Percentiles rank a stretch among this genome's conserved stretches.
Evolutionary conservation across 2,329 filamentous ascomycete genomes (phyloP).

Genomic region (Colletotrichum sidae): DNA sequence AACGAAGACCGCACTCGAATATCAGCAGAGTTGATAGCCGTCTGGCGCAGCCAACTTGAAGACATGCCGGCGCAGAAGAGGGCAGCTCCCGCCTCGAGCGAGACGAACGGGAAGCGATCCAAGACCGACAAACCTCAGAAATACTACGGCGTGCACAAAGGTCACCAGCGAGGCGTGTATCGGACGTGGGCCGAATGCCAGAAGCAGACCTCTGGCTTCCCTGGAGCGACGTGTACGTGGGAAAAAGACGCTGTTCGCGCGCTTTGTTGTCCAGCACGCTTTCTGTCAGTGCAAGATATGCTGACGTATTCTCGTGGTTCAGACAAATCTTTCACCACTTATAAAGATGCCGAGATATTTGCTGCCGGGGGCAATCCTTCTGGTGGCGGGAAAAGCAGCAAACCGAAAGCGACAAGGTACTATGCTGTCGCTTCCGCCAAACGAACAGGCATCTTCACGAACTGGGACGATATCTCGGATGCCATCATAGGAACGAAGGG

Average conservation of each 20-base stretch:
- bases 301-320: conserved; percentile 14
- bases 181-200: conserved; percentile 70
- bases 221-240: conserved; percentile 75
- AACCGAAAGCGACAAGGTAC: conserved; percentile 59
- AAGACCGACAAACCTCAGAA: conserved; percentile 63
- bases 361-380: conserved; percentile 58
- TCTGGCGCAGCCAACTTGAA: conserved; percentile 15
- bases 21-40: conserved; percentile 5
- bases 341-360: conserved; percentile 83
- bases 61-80: conserved; percentile 36
- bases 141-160: conserved; percentile 73
- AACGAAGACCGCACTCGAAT: neutral
- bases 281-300: neutral
- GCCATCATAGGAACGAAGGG: conserved; percentile 81
- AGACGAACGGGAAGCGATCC: conserved; percentile 55
- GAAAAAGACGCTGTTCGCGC: neutral
- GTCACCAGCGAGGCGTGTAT: conserved; percentile 66
- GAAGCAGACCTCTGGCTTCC: conserved; percentile 69
- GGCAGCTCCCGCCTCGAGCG: conserved; percentile 17
- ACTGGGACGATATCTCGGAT: conserved; percentile 76
- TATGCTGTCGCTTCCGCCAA: conserved; percentile 73
- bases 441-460: conserved; percentile 68
- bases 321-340: conserved; percentile 85
- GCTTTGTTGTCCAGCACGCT: neutral
- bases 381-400: conserved; percentile 56